Percentiles rank a stretch among this genome's conserved stretches.
phyloP scores from a whole-genome alignment of 2,329 filamentous ascomycete species.

The Trichophyton mentagrophytes region DNA sequence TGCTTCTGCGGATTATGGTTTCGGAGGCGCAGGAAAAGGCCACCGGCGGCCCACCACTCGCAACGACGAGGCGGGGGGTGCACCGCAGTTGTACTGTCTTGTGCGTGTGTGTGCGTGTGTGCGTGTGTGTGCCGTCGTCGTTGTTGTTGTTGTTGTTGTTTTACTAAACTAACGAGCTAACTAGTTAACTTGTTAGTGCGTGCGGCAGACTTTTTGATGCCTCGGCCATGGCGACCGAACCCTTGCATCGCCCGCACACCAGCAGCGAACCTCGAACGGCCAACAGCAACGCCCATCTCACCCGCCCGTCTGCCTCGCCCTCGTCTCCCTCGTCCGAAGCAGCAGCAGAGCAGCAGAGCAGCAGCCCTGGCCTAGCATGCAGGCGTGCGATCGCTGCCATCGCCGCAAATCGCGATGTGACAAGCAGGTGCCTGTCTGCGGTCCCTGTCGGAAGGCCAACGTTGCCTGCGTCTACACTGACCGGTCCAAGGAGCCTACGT shows the following conservation, averaged over 20 bases:
- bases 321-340: neutral
- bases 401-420: conserved; percentile 32
- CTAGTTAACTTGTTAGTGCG: neutral
- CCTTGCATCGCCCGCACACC: neutral
- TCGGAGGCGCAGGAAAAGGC: neutral
- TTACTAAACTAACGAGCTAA: no score
- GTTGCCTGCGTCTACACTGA: conserved; percentile 20
- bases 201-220: neutral
- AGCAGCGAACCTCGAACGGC: neutral
- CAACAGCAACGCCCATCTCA: neutral
- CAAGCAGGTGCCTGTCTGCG: conserved; percentile 26
- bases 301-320: no score
- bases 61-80: neutral
- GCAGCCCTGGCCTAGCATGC: conserved; percentile 8
- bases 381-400: conserved; percentile 32
- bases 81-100: neutral
- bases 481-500: conserved; percentile 20
- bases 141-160: no score
- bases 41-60: neutral
- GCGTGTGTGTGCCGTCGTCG: no score
- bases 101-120: no score
- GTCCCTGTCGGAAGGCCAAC: conserved; percentile 25
- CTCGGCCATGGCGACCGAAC: neutral
- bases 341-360: no score
- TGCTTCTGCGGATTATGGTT: neutral